Percentiles rank a stretch among this genome's conserved stretches.
phyloP scores from a whole-genome alignment of 1,284 basidiomycete species.

The Flammula alnicola region DNA sequence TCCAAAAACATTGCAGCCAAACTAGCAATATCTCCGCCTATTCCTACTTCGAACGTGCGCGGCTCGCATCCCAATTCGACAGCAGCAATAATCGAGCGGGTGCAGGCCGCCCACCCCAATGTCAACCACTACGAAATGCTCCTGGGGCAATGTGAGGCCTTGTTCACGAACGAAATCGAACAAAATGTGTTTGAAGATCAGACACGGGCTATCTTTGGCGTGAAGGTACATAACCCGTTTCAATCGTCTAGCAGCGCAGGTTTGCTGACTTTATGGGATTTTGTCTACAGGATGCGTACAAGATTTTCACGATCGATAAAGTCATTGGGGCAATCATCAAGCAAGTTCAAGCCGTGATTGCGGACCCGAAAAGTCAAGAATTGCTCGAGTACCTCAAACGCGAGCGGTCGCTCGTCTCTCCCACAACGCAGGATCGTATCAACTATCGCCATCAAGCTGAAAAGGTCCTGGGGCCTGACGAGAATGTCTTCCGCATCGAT shows the following conservation, averaged over 20 bases:
- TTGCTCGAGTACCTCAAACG: conserved; percentile 80
- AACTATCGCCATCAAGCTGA: conserved; percentile 86
- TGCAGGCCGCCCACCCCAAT: conserved; percentile 8
- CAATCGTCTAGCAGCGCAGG: no score
- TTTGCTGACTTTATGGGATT: neutral
- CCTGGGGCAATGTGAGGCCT: conserved; percentile 85
- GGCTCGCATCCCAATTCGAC: conserved; percentile 9
- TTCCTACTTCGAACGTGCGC: conserved; percentile 9
- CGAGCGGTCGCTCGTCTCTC: conserved; percentile 67
- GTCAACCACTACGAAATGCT: conserved; percentile 81
- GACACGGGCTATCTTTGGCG: conserved; percentile 89
- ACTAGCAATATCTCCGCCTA: conserved; percentile 31
- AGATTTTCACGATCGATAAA: conserved; percentile 94
- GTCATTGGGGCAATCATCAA: conserved; percentile 88
- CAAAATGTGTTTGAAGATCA: conserved; percentile 89
- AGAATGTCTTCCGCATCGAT: conserved; percentile 91
- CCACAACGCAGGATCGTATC: conserved; percentile 84
- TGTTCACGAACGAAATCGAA: conserved; percentile 95
- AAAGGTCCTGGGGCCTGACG: conserved; percentile 83
- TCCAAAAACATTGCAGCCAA: conserved; percentile 78
- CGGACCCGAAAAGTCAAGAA: conserved; percentile 86
- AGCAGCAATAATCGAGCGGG: conserved; percentile 4
- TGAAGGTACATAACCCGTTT: conserved; percentile 52
- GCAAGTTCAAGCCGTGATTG: conserved; percentile 82
- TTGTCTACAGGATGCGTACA: conserved; percentile 66